Evolutionary conservation across 108 stramenopile species (phyloP).

Genomic region (Schizochytrium sp.): DNA sequence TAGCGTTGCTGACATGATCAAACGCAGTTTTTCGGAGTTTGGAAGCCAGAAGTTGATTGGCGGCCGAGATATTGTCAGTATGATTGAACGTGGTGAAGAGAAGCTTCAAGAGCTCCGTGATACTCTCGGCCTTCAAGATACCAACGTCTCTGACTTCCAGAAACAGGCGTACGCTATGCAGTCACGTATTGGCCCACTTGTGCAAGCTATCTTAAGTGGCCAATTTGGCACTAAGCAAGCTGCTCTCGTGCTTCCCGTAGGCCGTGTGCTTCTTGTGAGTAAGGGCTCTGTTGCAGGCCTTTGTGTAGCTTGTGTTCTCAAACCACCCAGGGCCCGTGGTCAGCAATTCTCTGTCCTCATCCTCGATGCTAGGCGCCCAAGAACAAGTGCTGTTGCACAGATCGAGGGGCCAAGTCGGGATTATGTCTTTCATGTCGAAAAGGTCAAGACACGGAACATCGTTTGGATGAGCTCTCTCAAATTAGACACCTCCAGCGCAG

Average conservation of each 20-base stretch:
- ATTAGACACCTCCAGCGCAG: neutral
- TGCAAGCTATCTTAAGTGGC: neutral
- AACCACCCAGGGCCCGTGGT: neutral
- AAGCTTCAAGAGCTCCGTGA: conserved; percentile 22
- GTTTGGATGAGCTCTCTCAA: conserved; percentile 14
- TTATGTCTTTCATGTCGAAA: neutral
- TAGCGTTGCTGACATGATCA: conserved; percentile 96
- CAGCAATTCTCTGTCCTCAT: neutral
- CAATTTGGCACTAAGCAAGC: neutral
- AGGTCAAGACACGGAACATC: neutral
- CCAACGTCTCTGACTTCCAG: neutral
- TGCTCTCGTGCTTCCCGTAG: neutral
- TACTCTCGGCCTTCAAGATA: neutral
- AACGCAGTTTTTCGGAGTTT: conserved; percentile 87
- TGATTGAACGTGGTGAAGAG: conserved; percentile 78
- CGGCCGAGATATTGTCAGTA: conserved; percentile 87
- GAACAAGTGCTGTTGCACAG: neutral
- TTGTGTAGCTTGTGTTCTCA: conserved; percentile 5
- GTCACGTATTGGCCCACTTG: conserved; percentile 22
- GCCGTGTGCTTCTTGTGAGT: conserved; percentile 27
- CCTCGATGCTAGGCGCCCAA: neutral
- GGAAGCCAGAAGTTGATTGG: conserved; percentile 92
- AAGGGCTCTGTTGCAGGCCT: conserved; percentile 36
- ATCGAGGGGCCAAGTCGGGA: neutral
- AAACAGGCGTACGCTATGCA: neutral